A percentile compares a stretch with the other conserved stretches of the same genome.
phyloP scores from a whole-genome alignment of 257 asterid species.

The Solanum rostratum region DNA sequence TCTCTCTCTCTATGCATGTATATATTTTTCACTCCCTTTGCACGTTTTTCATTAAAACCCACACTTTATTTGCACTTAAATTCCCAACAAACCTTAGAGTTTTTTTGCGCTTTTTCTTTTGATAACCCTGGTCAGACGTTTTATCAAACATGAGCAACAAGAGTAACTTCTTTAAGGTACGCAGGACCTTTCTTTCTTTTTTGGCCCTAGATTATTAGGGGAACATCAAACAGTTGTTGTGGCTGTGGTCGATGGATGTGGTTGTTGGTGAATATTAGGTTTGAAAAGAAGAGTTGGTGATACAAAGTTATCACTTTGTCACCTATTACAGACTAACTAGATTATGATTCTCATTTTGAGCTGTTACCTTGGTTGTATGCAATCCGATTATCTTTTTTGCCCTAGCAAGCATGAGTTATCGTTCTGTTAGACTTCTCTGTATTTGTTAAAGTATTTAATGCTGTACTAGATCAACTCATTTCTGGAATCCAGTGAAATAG shows the following conservation, averaged over 20 bases:
- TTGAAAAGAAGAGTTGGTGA: neutral
- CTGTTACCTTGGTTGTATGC: neutral
- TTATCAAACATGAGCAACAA: neutral
- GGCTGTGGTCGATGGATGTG: neutral
- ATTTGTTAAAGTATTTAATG: neutral
- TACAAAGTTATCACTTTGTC: neutral
- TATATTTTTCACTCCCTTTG: too few relatives aligned
- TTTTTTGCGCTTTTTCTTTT: too few relatives aligned
- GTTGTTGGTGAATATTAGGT: neutral
- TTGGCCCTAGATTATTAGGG: neutral
- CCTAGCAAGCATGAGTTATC: neutral
- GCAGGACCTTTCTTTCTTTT: neutral
- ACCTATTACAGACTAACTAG: neutral
- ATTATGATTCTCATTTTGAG: neutral
- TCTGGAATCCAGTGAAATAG: neutral
- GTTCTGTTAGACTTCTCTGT: neutral
- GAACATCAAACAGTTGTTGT: neutral
- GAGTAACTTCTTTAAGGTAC: neutral
- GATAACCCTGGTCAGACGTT: neutral
- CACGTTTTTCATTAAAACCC: too few relatives aligned
- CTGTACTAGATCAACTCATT: neutral
- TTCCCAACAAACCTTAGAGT: too few relatives aligned
- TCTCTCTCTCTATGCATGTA: too few relatives aligned
- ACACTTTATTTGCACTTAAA: too few relatives aligned
- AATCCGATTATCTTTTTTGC: neutral